A percentile compares a stretch with the other conserved stretches of the same genome.
phyloP scores from a whole-genome alignment of 306 rosid genomes.

The Psophocarpus tetragonolobus region DNA sequence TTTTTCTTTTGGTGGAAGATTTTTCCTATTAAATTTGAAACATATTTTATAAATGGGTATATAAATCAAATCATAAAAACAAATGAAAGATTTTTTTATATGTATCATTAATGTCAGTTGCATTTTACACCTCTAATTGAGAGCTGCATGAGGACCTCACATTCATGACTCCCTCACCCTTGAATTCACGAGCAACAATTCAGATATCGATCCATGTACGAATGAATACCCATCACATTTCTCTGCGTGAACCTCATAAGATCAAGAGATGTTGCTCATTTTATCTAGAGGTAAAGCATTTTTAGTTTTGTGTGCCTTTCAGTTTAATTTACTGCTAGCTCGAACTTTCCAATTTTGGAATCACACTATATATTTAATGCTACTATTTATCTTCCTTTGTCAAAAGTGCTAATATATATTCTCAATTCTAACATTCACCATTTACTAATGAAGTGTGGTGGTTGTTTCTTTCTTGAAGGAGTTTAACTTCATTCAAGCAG shows the following conservation, averaged over 20 bases:
- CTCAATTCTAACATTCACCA: too few species aligned
- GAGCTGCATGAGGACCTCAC: constrained; percentile 27
- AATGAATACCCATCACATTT: constrained; percentile 7
- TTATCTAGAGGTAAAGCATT: not conserved
- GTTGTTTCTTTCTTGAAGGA: too few species aligned
- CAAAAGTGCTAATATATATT: not conserved
- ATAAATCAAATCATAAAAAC: not conserved
- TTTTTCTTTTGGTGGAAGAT: not conserved
- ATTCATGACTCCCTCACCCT: constrained; percentile 16
- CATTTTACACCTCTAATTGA: constrained; percentile 9
- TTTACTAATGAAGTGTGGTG: too few species aligned
- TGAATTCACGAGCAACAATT: constrained; percentile 22
- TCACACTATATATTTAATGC: not conserved
- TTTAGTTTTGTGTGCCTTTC: not conserved
- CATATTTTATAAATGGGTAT: not conserved
- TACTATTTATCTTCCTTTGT: not conserved
- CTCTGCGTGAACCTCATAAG: constrained; percentile 10
- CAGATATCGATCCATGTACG: not conserved
- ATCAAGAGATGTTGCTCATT: not conserved
- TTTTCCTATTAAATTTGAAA: constrained; percentile 11
- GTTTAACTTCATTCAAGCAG: too few species aligned
- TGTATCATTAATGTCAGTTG: not conserved
- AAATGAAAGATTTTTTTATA: not conserved
- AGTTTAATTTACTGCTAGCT: not conserved
- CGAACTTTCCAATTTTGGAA: not conserved